These are phyloP conservation scores for Onygenales sp. DNA, from an alignment of 2,329 filamentous ascomycete species.

Conservation along the genomic window DNA sequence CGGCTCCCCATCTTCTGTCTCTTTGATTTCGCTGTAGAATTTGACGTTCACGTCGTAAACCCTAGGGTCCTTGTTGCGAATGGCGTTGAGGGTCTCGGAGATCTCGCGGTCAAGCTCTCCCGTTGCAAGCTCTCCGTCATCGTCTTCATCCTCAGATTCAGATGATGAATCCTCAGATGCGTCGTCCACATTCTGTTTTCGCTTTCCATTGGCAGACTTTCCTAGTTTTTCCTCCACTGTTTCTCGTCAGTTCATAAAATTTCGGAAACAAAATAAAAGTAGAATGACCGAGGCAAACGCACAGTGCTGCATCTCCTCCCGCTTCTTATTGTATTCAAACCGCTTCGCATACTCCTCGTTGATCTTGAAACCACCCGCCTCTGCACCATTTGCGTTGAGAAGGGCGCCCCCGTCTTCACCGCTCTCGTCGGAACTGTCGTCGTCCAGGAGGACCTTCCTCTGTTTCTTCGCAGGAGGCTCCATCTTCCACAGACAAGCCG, in stretches of 20 bases:
- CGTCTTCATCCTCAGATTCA: conserved; percentile 73
- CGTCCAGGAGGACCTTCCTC: conserved; percentile 32
- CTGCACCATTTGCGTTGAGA: conserved; percentile 19
- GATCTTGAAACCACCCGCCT: conserved; percentile 55
- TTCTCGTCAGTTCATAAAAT: not conserved
- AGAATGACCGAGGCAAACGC: conserved; percentile 11
- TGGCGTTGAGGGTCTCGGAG: conserved; percentile 73
- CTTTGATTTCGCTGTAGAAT: conserved; percentile 64
- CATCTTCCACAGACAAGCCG: conserved; percentile 18
- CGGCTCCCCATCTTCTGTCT: conserved; percentile 31
- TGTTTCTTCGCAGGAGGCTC: conserved; percentile 33
- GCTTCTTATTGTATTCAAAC: conserved; percentile 96
- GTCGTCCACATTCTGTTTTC: conserved; percentile 30
- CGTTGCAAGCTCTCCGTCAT: conserved; percentile 78
- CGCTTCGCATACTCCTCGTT: conserved; percentile 82
- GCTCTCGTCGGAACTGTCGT: conserved; percentile 29
- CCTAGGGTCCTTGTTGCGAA: conserved; percentile 80
- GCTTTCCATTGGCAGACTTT: conserved; percentile 34
- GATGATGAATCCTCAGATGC: conserved; percentile 56
- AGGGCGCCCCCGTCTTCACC: conserved; percentile 31
- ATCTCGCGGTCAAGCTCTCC: conserved; percentile 80
- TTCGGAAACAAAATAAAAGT: not conserved
- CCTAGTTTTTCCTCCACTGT: conserved; percentile 83
- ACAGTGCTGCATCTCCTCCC: conserved; percentile 64
- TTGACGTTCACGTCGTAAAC: conserved; percentile 73